These are phyloP conservation scores for Acacia crassicarpa DNA, from an alignment of 306 rosid genomes.

Conservation along the genomic window DNA sequence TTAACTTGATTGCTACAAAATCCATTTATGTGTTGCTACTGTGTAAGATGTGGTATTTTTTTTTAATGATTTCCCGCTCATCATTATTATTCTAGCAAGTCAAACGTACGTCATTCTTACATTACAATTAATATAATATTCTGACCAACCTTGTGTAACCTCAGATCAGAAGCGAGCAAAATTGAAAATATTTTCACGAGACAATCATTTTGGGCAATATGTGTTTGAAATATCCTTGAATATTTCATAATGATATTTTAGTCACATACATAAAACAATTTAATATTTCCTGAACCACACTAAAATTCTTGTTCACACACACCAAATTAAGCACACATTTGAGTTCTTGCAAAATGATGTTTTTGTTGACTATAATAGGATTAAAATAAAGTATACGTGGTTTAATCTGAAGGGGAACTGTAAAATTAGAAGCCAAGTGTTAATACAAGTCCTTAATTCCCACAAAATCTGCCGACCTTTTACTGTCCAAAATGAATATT, in stretches of 20 bases:
- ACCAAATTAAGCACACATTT: neutral
- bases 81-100: neutral
- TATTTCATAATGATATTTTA: neutral
- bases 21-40: neutral
- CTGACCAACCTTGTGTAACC: neutral
- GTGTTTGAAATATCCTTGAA: neutral
- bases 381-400: neutral
- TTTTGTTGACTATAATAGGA: neutral
- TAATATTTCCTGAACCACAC: neutral
- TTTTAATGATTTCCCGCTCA: neutral
- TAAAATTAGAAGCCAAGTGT: neutral
- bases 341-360: neutral
- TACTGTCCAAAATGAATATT: neutral
- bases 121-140: neutral
- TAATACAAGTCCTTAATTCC: neutral
- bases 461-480: neutral
- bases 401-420: constrained; percentile 1
- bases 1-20: neutral
- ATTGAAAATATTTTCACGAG: neutral
- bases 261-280: neutral
- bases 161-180: neutral
- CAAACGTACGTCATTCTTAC: neutral
- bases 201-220: neutral
- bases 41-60: neutral
- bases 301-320: neutral